These are phyloP conservation scores for Termitomyces sp. DNA, from an alignment of 768 basidiomycete species.

Conservation along the genomic window DNA sequence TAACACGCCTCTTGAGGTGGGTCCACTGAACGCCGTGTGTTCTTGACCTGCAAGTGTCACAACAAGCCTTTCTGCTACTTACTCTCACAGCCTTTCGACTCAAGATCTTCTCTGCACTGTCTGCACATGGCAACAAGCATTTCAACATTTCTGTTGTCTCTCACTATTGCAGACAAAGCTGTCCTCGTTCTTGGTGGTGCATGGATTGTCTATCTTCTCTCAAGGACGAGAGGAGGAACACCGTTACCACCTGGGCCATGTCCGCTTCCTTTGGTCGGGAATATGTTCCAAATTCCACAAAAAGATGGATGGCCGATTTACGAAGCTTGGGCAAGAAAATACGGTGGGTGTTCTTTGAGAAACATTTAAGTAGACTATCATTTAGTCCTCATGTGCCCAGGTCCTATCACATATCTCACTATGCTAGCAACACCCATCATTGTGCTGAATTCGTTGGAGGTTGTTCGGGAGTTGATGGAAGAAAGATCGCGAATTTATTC, in stretches of 20 bases:
- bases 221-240: slow-evolving; percentile 5
- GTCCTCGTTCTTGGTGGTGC: slow-evolving; percentile 1
- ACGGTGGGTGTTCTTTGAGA: slow-evolving; percentile 8
- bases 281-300: slow-evolving; percentile 22
- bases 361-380: neutral
- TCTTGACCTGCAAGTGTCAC: neutral
- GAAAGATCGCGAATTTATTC: slow-evolving; percentile 18
- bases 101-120: neutral
- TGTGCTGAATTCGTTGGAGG: slow-evolving; percentile 18
- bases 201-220: slow-evolving; percentile 8
- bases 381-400: slow-evolving; percentile 5
- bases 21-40: too few species aligned
- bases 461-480: slow-evolving; percentile 11
- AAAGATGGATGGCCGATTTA: slow-evolving; percentile 19
- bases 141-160: neutral
- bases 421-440: slow-evolving; percentile 18
- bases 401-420: slow-evolving; percentile 17
- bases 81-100: neutral
- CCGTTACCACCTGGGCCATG: slow-evolving; percentile 17
- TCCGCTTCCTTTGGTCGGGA: slow-evolving; percentile 18
- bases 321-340: slow-evolving; percentile 18
- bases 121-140: slow-evolving; percentile 1
- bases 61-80: neutral
- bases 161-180: slow-evolving; percentile 1
- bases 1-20: too few species aligned